Evolutionary conservation across 768 basidiomycete species (phyloP), one percentile per base, ranked within the genome.

Genomic region (Chalciporus piperatus): DNA sequence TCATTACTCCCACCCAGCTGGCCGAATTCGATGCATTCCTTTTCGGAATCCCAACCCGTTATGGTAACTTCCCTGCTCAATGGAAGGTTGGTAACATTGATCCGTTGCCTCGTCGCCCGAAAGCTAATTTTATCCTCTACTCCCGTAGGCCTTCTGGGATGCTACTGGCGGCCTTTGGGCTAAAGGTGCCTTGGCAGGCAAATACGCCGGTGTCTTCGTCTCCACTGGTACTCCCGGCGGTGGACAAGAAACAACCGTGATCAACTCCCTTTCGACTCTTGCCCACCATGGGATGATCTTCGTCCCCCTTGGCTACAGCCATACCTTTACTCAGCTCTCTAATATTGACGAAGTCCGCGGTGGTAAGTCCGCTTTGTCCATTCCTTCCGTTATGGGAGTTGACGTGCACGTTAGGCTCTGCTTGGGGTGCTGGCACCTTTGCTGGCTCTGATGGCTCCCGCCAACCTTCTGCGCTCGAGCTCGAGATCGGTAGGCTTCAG

Each of bases 1-100:
- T 89, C 58, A 73, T 91, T 60, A 73, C 69, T 3, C 76, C 84
- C 22, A 68, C 72, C 1, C 72, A 76, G 6, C 75, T 96, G 45
- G 57, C 70, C 17, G 51, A 75, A 6, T 87, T 77, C 61, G 89
- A 95, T 59, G 91, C 80, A 6, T 84, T 80, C 77, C 57, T 95
- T 56, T 75, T 91, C 46, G 92, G 89, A 53, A 74, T 91, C 51
- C 85, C 86, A 47, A 88, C 87, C 23, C 85, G 92, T 60, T 95
- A 80, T 70, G 92, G 92, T 38, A 83, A 79, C 61, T 84, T 89
- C 68, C 81, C 91, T 22, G 87, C 75, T 2, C 92, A 94, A 59
- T 87, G 82, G 82, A 88, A 87, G 80, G 85, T 81, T 47, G 2
- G 72, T 57, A 37, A 27, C 14, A 8, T 45, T 54, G 45, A 52